Base-by-base conservation (phyloP, 768 basidiomycete species). In the Stropharia rugosoannulata region DNA sequence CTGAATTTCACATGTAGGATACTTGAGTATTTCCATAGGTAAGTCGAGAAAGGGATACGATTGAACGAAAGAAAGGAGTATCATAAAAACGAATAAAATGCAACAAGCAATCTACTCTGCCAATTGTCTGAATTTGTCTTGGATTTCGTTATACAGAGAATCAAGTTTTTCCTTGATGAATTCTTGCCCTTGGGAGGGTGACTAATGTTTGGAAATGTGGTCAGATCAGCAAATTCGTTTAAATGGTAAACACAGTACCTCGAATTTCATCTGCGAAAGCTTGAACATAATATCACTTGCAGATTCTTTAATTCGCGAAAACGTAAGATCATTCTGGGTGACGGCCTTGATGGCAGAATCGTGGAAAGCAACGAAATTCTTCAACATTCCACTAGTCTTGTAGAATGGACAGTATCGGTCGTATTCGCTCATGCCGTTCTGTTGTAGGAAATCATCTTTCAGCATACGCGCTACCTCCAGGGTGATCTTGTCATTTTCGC, bases 221-320 rank as follows among this genome's bases (percentile, higher is more conserved):
- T 42, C 13, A 37, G 15, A 51, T 25, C 19, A 48, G 11, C 8
- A 19, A 50, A 39, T 16, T 35, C 47, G 12, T 43, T 42, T 44
- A 47, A 25, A 29, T 39, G 12, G 42, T 36, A 8, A 36, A 61
- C 84, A 47, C 6, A 32, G 29, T 64, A 93, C 94, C 86, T 97
- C 94, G 68, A 97, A 98, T 71, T 98, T 98, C 94, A 96, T 95
- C 73, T 98, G 95, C 44, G 94, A 96, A n/a, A 99, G 84, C 72
- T 95, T 93, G 79, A 89, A 98, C 83, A 95, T 90, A 58, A 97
- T 73, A 65, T 99, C 97, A 49, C 81, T 75, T 4, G 93, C 83
- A 12, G 86, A 78, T 61, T 98, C 95, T 68, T 90, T 90, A 71
- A 98, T 89, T 79, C 85, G 87, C 35, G 85, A 75, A 66, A 94